phyloP scores from a whole-genome alignment of 441 rosid species.

The Bruguiera hainesii region DNA sequence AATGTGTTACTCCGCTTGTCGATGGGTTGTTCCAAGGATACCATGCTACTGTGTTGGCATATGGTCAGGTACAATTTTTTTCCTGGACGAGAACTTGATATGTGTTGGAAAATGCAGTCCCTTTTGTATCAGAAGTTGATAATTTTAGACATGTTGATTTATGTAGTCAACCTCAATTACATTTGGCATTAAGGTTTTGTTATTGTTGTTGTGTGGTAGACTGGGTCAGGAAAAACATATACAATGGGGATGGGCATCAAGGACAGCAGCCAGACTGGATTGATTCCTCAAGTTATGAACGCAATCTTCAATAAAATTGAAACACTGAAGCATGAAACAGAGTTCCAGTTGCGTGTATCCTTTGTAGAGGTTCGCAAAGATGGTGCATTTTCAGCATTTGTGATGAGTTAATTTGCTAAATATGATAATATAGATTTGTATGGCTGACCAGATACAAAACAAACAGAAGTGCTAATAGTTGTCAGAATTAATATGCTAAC shows the following conservation, averaged over 20 bases:
- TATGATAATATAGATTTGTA: too few species aligned
- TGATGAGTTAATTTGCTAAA: too few species aligned
- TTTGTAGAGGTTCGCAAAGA: conserved; percentile 80
- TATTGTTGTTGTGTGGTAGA: conserved; percentile 41
- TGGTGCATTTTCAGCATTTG: neutral
- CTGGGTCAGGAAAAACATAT: conserved; percentile 98
- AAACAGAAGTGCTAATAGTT: too few species aligned
- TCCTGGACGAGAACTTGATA: too few species aligned
- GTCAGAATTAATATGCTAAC: too few species aligned
- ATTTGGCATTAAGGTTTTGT: too few species aligned
- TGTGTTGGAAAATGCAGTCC: too few species aligned
- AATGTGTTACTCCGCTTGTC: conserved; percentile 77
- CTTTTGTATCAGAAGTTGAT: too few species aligned
- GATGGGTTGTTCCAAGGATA: conserved; percentile 97
- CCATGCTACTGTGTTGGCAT: conserved; percentile 97
- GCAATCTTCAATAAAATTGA: conserved; percentile 78
- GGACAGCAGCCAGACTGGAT: conserved; percentile 70
- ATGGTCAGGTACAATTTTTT: conserved; percentile 75
- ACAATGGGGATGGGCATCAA: conserved; percentile 96
- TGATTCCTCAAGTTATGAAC: conserved; percentile 87
- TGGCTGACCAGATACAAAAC: too few species aligned
- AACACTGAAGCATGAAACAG: conserved; percentile 60
- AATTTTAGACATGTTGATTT: too few species aligned
- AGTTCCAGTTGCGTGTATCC: conserved; percentile 86
- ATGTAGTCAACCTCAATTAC: too few species aligned